Evolutionary conservation across 345 rosid species (phyloP).

Genomic region (Aquilaria malaccensis): DNA sequence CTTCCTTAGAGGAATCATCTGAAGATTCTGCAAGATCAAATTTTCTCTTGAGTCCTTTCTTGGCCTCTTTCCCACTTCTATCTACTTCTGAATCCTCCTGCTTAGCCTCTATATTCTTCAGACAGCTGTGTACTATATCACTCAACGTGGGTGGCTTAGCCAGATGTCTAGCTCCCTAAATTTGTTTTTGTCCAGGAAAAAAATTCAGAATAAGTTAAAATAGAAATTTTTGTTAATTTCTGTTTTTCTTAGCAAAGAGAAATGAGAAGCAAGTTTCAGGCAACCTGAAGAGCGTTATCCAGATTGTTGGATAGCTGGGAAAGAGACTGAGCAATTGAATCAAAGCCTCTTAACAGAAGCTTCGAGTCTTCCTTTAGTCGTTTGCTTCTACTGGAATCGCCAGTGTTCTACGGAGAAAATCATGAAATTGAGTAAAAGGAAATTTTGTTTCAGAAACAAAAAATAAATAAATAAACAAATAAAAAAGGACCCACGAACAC

Average conservation of each 20-base stretch:
- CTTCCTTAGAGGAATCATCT: slow-evolving; percentile 30
- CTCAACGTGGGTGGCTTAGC: slow-evolving; percentile 76
- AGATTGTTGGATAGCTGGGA: slow-evolving; percentile 76
- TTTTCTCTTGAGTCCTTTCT: slow-evolving; percentile 60
- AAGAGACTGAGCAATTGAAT: slow-evolving; percentile 63
- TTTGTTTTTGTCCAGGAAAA: too few relatives aligned
- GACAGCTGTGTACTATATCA: slow-evolving; percentile 51
- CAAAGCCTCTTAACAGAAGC: slow-evolving; percentile 80
- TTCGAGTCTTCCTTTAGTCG: slow-evolving; percentile 67
- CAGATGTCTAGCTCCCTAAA: slow-evolving; percentile 73
- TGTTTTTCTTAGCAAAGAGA: not conserved
- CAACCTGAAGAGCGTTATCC: slow-evolving; percentile 86
- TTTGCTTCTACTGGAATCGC: slow-evolving; percentile 22
- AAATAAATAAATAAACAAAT: too few relatives aligned
- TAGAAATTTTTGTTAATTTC: not conserved
- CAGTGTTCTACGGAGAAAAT: too few relatives aligned
- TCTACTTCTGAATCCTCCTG: slow-evolving; percentile 17
- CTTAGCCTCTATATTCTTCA: slow-evolving; percentile 23
- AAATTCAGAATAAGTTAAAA: slow-evolving; percentile 3
- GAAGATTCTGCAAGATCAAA: slow-evolving; percentile 33
- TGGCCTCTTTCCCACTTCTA: slow-evolving; percentile 23
- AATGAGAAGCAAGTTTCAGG: too few relatives aligned
- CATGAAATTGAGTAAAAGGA: too few relatives aligned
- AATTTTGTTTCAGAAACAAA: too few relatives aligned
- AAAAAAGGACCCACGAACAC: too few relatives aligned